These are phyloP conservation scores for Suillus subluteus DNA, from an alignment of 768 basidiomycete genomes.

Conservation along the genomic window DNA sequence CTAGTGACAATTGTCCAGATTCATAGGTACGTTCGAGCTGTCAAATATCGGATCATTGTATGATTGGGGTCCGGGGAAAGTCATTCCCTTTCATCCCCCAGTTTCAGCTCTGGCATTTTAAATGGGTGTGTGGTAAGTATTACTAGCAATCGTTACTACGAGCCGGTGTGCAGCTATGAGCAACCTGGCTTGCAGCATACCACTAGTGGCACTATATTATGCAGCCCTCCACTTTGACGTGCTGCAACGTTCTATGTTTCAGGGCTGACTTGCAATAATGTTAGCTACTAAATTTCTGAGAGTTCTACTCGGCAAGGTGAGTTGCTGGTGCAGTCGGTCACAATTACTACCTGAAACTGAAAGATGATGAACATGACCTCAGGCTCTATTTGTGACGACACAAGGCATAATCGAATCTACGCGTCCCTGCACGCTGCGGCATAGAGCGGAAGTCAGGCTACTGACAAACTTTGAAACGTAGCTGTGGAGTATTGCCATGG, in stretches of 20 bases:
- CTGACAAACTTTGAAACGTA: not conserved
- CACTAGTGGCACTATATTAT: not conserved
- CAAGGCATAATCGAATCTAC: not conserved
- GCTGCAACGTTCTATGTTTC: not conserved
- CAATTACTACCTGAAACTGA: not conserved
- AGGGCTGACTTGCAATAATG: not conserved
- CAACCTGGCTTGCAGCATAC: not conserved
- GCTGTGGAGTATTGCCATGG: constrained; percentile 1
- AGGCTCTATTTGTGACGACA: not conserved
- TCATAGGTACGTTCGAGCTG: not conserved
- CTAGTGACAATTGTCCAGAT: not conserved
- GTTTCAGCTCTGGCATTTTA: not conserved
- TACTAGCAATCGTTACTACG: not conserved
- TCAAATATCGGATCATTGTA: not conserved
- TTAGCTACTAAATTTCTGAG: not conserved
- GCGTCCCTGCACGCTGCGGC: not conserved
- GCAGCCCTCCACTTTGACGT: not conserved
- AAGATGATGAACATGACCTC: not conserved
- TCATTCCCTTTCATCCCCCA: not conserved
- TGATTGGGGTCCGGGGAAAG: not conserved
- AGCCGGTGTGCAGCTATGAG: not conserved
- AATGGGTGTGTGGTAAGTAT: not conserved
- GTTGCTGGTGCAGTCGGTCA: not conserved
- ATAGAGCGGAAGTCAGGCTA: not conserved
- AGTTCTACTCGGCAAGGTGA: not conserved